Evolutionary conservation across 768 basidiomycete species (phyloP).

Genomic region (Lactarius indigo): DNA sequence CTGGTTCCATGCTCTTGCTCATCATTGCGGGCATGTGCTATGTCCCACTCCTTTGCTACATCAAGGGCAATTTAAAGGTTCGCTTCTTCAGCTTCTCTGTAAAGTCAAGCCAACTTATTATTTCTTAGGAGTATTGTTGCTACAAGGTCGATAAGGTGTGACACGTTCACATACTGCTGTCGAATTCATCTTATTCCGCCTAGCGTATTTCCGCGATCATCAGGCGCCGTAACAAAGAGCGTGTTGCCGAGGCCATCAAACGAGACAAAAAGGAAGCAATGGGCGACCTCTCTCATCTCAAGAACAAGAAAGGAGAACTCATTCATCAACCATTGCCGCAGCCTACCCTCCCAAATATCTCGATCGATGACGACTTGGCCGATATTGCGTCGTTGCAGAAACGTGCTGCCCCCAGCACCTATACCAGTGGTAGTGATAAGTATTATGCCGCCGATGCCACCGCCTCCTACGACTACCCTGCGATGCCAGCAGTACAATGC

Average conservation of each 20-base stretch:
- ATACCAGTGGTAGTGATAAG: conserved; percentile 42
- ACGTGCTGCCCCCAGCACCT: conserved; percentile 54
- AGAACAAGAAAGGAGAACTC: conserved; percentile 88
- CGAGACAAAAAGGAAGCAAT: conserved; percentile 88
- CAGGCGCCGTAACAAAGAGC: conserved; percentile 85
- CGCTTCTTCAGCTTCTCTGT: conserved; percentile 17
- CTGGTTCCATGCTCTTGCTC: conserved; percentile 76
- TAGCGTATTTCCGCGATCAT: conserved; percentile 92
- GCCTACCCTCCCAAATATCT: conserved; percentile 90
- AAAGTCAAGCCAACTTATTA: conserved; percentile 15
- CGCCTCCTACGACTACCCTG: conserved; percentile 50
- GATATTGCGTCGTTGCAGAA: conserved; percentile 55
- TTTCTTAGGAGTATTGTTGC: conserved; percentile 85
- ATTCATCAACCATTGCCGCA: conserved; percentile 81
- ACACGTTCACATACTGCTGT: conserved; percentile 9
- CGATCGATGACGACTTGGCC: conserved; percentile 71
- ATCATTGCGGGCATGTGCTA: conserved; percentile 85
- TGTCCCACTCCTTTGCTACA: conserved; percentile 91
- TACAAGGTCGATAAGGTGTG: conserved; percentile 96
- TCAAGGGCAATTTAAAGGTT: conserved; percentile 96
- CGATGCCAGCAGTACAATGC: conserved; percentile 74
- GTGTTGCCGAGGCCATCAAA: conserved; percentile 73
- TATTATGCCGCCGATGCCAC: conserved; percentile 51
- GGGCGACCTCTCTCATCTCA: conserved; percentile 87
- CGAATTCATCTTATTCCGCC: conserved; percentile 19